Percentiles rank a stretch among this genome's conserved stretches.
These are phyloP conservation scores for Wickerhamiella australiensis DNA, from an alignment of 805 yeast genomes.

Conservation along the genomic window DNA sequence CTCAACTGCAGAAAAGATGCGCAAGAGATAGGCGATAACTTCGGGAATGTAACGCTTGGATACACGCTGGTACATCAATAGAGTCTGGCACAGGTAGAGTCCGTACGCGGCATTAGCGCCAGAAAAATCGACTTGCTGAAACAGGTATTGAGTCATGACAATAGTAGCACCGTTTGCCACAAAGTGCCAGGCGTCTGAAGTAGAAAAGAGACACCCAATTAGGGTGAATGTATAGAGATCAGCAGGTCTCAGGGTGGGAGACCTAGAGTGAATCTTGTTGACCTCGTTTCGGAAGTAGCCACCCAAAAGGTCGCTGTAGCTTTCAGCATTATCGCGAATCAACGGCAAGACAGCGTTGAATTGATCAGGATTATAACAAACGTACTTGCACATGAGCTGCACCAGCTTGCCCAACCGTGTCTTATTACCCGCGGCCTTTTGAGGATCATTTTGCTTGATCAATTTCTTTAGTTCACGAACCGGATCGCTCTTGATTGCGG, in stretches of 20 bases:
- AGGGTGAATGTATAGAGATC: constrained; percentile 60
- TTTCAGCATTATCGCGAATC: constrained; percentile 45
- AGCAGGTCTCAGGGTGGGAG: constrained; percentile 26
- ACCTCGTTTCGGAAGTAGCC: constrained; percentile 49
- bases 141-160: constrained; percentile 57
- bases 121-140: constrained; percentile 36
- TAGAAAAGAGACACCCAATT: constrained; percentile 72
- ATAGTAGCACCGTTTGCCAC: constrained; percentile 76
- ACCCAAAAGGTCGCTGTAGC: constrained; percentile 52
- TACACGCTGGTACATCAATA: constrained; percentile 61
- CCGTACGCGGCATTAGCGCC: constrained; percentile 44
- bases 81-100: constrained; percentile 49
- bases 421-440: constrained; percentile 70
- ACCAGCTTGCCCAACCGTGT: constrained; percentile 55
- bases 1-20: constrained; percentile 12
- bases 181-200: constrained; percentile 90
- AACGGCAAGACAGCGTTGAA: constrained; percentile 3
- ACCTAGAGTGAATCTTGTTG: constrained; percentile 35
- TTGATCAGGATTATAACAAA: constrained; percentile 19
- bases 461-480: constrained; percentile 37
- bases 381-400: constrained; percentile 49
- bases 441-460: constrained; percentile 55
- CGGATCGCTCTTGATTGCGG: constrained; percentile 13
- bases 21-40: constrained; percentile 39
- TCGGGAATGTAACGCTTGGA: constrained; percentile 82